Base-by-base conservation (phyloP, 257 asterid species). In the Phtheirospermum japonicum region DNA sequence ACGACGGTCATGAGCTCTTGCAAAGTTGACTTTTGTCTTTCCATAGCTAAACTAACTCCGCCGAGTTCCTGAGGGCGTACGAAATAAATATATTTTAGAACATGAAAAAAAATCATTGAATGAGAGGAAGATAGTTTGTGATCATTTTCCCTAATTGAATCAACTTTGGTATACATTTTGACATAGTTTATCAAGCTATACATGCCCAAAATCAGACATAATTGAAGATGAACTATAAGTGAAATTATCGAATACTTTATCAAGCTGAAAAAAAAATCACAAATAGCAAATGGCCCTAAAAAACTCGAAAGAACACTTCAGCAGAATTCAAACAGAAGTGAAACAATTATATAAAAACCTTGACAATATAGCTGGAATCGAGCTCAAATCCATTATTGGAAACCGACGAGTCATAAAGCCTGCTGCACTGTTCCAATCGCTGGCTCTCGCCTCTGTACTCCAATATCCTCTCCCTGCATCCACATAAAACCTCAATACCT, bases 401-500 rank as follows among this genome's bases (percentile, higher is more conserved):
- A 65, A 85, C 80, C 0, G 95, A 85, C 3, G 97, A 93, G 80
- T 93, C 99, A 39, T 80, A 87, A 60, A 93, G 87, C 66, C 99
- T 79, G 75, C 88, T 76, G 66, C 96, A 85, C 66, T 89, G 97
- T 61, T 93, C 97, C 65, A 93, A 69, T 52, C 99, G 78, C 58
- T 82, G 96, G 74, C 97, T 89, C 75, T 93, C 97, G 34, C 88
- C 99, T 61, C 94, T 83, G 67, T 83, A 87, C 76, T 82, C 96
- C 81, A 93, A 73, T 67, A 93, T 75, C 70, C 77, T 85, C 77
- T 82, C 99, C 87, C 99, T 93, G 54, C 59, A 77, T 52, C 65
- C 69, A 57, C 53, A 71, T 16, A 65, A 26, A 67, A 43, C 40
- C 14, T 37, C 32, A 72, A 62, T 52, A 26, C 60, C 33, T 9